Base-by-base conservation (phyloP, 106 monocot genomes). In the Apostasia ramifera region DNA sequence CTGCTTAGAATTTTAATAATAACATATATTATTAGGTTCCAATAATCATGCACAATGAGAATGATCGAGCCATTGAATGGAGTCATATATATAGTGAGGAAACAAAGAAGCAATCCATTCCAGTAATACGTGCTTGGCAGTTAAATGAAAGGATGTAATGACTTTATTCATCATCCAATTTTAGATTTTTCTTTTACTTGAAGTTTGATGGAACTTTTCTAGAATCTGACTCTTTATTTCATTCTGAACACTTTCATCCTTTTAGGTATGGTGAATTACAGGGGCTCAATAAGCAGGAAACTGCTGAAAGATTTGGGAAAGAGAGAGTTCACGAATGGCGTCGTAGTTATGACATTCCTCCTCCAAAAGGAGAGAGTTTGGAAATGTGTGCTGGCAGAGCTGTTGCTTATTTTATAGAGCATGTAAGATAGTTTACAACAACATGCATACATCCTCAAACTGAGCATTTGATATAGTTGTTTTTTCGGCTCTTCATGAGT, bases 211-310 rank as follows among this genome's bases (percentile, higher is more conserved):
- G 13, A 15, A 3, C 11, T 62, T 6, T 43, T 10, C 8, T 37
- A 3, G 13, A 4, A 44, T 40, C 51, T 67, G 8, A 47, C 1
- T 45, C 5, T 40, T 3, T 50, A 5, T 45, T 70, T 59, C 3
- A 14, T 40, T 10, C 44, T 55, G 3, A 57, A 60, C 45, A 53
- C 8, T 37, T 74, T 37, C 47, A 10, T 45, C 80, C 62, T 47
- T 66, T 40, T 68, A 92, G 97, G 97, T 97, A 97, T 74, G 97
- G 92, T 13, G 89, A 97, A 73, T 68, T 97, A 58, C 97, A 97
- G 70, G 97, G 97, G 52, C 89, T 97, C 51, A 97, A 97, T 57
- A 97, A 97, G 83, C 88, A 97, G 79, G 92, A 97, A 86, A 97
- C 97, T 40, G 89, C 97, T 48, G 79, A 92, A 67, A 81, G 72